Evolutionary conservation across 768 basidiomycete species (phyloP).

Genomic region (Suillus clintonianus): DNA sequence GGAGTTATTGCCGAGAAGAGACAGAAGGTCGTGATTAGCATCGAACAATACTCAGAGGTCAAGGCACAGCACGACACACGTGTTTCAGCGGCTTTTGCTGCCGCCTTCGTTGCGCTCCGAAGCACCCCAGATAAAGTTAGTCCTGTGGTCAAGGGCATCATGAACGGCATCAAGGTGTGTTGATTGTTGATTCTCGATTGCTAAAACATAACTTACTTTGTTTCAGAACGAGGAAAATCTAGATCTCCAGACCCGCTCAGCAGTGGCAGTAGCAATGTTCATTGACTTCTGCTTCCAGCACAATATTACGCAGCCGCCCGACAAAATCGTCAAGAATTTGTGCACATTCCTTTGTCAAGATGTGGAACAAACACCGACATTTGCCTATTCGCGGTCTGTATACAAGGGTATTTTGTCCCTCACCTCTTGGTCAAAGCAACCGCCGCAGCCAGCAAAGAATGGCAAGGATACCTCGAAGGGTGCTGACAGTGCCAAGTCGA

Average conservation of each 20-base stretch:
- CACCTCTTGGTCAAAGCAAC: constrained; percentile 40
- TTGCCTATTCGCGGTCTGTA: constrained; percentile 62
- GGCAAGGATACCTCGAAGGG: constrained; percentile 45
- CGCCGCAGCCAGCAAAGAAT: constrained; percentile 31
- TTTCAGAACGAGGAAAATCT: constrained; percentile 82
- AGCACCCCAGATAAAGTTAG: constrained; percentile 91
- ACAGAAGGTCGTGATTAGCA: constrained; percentile 61
- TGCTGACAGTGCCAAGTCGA: constrained; percentile 43
- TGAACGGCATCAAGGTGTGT: constrained; percentile 94
- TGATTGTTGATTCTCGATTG: not conserved
- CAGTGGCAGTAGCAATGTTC: constrained; percentile 83
- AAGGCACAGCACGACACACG: constrained; percentile 87
- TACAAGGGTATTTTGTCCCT: constrained; percentile 81
- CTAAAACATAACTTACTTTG: constrained; percentile 10
- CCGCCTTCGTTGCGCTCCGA: constrained; percentile 85
- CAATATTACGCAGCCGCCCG: constrained; percentile 79
- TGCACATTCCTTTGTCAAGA: constrained; percentile 97
- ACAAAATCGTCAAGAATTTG: constrained; percentile 96
- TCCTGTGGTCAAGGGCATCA: constrained; percentile 94
- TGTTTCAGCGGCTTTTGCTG: constrained; percentile 86
- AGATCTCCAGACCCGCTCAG: constrained; percentile 87
- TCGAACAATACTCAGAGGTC: constrained; percentile 78
- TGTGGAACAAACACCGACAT: constrained; percentile 85
- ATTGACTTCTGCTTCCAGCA: constrained; percentile 79
- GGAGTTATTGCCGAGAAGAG: constrained; percentile 77